phyloP scores from a whole-genome alignment of 768 basidiomycete species.

The Tephrocybe rancida region DNA sequence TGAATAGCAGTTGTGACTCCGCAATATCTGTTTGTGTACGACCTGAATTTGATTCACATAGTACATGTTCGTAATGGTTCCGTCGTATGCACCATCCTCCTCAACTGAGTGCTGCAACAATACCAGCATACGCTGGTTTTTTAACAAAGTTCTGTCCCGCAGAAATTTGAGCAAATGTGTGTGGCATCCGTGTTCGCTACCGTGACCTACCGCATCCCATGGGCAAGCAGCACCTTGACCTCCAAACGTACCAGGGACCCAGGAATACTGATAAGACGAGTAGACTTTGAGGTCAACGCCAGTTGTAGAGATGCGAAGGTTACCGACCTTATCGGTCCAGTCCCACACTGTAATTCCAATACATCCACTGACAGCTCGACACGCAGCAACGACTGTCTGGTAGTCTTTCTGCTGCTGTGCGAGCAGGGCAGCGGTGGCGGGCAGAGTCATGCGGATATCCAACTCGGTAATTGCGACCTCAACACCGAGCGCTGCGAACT shows the following conservation, averaged over 20 bases:
- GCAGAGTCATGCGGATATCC: slow-evolving; percentile 63
- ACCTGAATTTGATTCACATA: too few species aligned
- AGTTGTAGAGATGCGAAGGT: too few species aligned
- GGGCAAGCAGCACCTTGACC: slow-evolving; percentile 41
- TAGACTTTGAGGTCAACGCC: too few species aligned
- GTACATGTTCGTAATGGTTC: too few species aligned
- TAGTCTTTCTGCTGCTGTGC: slow-evolving; percentile 63
- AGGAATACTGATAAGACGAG: slow-evolving; percentile 31
- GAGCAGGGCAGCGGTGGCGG: slow-evolving; percentile 48
- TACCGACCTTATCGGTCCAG: slow-evolving; percentile 28
- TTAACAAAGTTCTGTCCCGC: slow-evolving; percentile 35
- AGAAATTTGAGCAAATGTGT: background rate
- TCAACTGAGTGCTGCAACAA: slow-evolving; percentile 36
- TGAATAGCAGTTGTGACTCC: background rate
- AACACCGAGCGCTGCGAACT: slow-evolving; percentile 60
- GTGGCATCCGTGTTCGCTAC: background rate
- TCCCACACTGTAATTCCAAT: slow-evolving; percentile 51
- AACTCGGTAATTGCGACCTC: slow-evolving; percentile 74
- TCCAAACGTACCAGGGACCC: slow-evolving; percentile 39
- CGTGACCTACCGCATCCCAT: slow-evolving; percentile 33
- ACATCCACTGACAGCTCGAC: slow-evolving; percentile 43
- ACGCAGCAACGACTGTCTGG: slow-evolving; percentile 53
- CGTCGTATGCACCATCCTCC: background rate
- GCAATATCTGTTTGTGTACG: too few species aligned
- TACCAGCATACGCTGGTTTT: slow-evolving; percentile 51